A percentile compares a stretch with the other conserved stretches of the same genome.
These are phyloP conservation scores for Bassia scoparia DNA, from an alignment of 148 eudicot genomes.

Conservation along the genomic window DNA sequence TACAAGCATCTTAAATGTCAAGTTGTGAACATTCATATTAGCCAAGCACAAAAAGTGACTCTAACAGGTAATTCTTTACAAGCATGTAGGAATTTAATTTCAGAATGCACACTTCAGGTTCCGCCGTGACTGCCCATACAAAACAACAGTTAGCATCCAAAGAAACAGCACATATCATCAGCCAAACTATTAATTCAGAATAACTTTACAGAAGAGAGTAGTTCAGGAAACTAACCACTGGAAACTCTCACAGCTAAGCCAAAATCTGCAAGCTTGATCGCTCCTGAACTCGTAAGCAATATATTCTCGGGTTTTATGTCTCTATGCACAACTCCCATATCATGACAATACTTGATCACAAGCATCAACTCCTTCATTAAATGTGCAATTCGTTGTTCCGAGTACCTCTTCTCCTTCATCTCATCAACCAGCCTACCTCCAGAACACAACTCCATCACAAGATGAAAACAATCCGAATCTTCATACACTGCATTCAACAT, in stretches of 20 bases:
- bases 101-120: not conserved
- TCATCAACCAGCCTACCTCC: slow-evolving; percentile 82
- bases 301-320: slow-evolving; percentile 91
- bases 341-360: slow-evolving; percentile 84
- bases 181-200: not conserved
- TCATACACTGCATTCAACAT: slow-evolving; percentile 81
- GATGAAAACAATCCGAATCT: slow-evolving; percentile 65
- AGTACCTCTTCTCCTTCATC: slow-evolving; percentile 59
- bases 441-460: slow-evolving; percentile 86
- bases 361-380: slow-evolving; percentile 70
- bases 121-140: not conserved
- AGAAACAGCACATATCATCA: not conserved
- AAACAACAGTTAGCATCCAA: not conserved
- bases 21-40: not conserved
- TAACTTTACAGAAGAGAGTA: not conserved
- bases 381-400: slow-evolving; percentile 65
- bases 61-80: not conserved
- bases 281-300: slow-evolving; percentile 58
- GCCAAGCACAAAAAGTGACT: not conserved
- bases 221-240: slow-evolving; percentile 44
- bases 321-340: slow-evolving; percentile 92
- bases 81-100: not conserved
- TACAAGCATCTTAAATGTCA: too few relatives aligned
- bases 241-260: slow-evolving; percentile 80
- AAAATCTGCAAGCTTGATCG: slow-evolving; percentile 85